Conservation (phyloP, 176 grass and related monocot species). For the Lolium multiflorum region DNA sequence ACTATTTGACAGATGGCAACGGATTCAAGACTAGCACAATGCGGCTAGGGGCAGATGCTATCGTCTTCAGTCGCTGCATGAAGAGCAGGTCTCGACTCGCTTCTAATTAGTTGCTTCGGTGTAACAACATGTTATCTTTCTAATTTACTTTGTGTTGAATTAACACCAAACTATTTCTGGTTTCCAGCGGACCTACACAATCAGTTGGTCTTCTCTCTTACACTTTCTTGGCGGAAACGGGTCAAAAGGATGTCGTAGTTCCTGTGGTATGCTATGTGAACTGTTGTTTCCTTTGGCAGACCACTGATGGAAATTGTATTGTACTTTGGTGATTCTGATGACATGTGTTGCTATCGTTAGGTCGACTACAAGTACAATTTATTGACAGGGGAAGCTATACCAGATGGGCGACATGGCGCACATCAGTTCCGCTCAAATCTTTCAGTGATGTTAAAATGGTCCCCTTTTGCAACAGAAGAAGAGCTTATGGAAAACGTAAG, state of each 20-base stretch:
- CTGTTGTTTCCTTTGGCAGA: neutral
- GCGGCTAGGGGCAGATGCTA: constrained; percentile 83
- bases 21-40: constrained; percentile 96
- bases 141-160: neutral
- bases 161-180: constrained; percentile 18
- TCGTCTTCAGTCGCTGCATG: constrained; percentile 69
- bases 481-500: constrained; percentile 66
- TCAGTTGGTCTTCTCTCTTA: constrained; percentile 86
- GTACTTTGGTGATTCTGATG: neutral
- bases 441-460: constrained; percentile 71
- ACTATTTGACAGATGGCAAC: constrained; percentile 67
- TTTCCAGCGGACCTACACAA: constrained; percentile 63
- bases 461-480: constrained; percentile 76
- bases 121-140: neutral
- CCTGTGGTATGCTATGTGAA: constrained; percentile 54
- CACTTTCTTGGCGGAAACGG: constrained; percentile 65
- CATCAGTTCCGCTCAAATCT: constrained; percentile 74
- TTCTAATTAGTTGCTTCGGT: constrained; percentile 15
- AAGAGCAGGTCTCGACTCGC: constrained; percentile 51
- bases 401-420: constrained; percentile 38
- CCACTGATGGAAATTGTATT: neutral
- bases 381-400: constrained; percentile 48
- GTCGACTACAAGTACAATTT: constrained; percentile 82
- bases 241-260: constrained; percentile 66
- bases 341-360: constrained; percentile 46